Base-by-base conservation (phyloP, 257 asterid genomes). In the Ballota nigra region DNA sequence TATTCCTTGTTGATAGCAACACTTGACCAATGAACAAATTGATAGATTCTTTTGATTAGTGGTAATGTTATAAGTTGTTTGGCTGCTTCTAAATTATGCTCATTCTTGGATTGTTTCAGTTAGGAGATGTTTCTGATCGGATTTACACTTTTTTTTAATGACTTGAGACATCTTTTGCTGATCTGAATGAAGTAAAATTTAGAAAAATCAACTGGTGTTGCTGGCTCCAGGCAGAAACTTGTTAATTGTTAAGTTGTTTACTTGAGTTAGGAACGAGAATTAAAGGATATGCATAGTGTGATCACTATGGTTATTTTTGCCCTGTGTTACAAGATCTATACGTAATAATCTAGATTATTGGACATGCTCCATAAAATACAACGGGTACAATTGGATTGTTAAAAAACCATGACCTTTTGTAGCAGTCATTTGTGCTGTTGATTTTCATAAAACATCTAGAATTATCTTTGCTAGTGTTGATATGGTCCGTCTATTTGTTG, bases 111-210 rank as follows among this genome's bases (percentile, higher is more conserved):
- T 56, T 70, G 58, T 18, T n/a, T 34, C 53, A 10, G 53, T 36
- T 34, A 63, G 20, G 23, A 38, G 66, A 9, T 29, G 58, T 29
- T 75, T 34, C 0, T 59, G 28, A 53, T 2, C 6, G 31, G 47
- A 4, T 22, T 72, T 15, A 18, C 62, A 28, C 62, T 4, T 58
- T 49, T 58, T 49, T 28, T 53, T 41, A 23, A 2, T 58, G 68
- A 33, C 47, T 23, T 49, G 38, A 75, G 62, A 56, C 56, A 56
- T 57, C 65, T n/a, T n/a, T n/a, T n/a, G n/a, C n/a, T n/a, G n/a
- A 28, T 56, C 65, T 6, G 26, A 22, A 58, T 43, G 36, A 8
- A 20, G 23, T 69, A 40, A 5, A 16, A 53, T 40, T 55, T 69
- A 20, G 63, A 63, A 62, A 4, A 16, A 28, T 33, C 40, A 63